Evolutionary conservation across 371 early-diverging fungal species (phyloP).

Genomic region (Actinomortierella wolfii): DNA sequence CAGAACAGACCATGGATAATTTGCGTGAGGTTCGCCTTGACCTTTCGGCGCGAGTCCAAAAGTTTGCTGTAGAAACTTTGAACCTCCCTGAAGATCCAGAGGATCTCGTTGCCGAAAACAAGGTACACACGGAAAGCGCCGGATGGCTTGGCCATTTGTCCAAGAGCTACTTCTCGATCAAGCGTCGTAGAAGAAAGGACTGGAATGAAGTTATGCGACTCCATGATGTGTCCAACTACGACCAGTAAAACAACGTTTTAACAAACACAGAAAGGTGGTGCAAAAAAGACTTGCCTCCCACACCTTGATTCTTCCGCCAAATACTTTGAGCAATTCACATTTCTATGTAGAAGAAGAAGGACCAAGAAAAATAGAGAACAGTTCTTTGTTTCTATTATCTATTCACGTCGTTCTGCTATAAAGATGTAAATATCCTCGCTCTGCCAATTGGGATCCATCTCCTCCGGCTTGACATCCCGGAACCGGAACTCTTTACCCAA

Average conservation of each 20-base stretch:
- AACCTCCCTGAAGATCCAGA: conserved; percentile 39
- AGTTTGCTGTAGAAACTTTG: conserved; percentile 29
- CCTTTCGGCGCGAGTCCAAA: conserved; percentile 26
- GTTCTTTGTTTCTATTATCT: background rate
- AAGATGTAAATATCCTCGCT: conserved; percentile 65
- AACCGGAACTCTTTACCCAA: conserved; percentile 59
- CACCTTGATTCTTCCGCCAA: no score
- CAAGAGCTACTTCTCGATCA: conserved; percentile 43
- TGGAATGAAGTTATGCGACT: conserved; percentile 47
- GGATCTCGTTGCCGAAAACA: conserved; percentile 39
- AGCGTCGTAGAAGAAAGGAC: conserved; percentile 46
- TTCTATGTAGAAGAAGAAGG: no score
- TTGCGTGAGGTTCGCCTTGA: conserved; percentile 23
- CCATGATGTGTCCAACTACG: conserved; percentile 39
- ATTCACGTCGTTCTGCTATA: conserved; percentile 20
- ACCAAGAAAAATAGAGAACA: no score
- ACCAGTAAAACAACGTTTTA: no score
- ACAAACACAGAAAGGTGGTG: no score
- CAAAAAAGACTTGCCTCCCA: no score
- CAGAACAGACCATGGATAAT: conserved; percentile 31
- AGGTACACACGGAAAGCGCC: conserved; percentile 19
- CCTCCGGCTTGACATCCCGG: conserved; percentile 55
- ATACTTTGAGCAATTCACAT: no score
- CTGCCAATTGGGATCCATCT: conserved; percentile 54
- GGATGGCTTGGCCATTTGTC: conserved; percentile 41